These are phyloP conservation scores for Mrakia blollopis DNA, from an alignment of 768 basidiomycete species.

Conservation along the genomic window DNA sequence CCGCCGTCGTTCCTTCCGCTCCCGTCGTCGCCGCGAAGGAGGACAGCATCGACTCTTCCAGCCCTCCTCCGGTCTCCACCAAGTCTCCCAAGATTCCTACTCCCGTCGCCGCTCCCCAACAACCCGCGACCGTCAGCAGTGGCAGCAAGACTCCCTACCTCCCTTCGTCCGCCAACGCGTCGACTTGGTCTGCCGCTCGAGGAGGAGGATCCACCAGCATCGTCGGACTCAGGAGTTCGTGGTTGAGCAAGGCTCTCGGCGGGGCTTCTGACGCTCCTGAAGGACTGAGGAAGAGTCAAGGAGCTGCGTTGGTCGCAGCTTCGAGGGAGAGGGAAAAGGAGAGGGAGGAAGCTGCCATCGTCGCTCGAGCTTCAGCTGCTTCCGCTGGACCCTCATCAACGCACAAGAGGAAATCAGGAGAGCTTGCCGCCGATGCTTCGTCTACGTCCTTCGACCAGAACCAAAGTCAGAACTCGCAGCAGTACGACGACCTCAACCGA, in stretches of 20 bases:
- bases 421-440: background rate
- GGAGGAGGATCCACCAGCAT: background rate
- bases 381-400: background rate
- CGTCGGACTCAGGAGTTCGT: constrained; percentile 11
- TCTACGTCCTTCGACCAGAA: background rate
- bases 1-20: background rate
- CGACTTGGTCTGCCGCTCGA: constrained; percentile 6
- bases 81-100: background rate
- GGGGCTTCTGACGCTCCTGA: background rate
- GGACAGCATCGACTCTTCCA: constrained; percentile 9
- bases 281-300: constrained; percentile 17
- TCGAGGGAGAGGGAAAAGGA: constrained; percentile 24
- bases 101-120: background rate
- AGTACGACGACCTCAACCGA: background rate
- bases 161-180: background rate
- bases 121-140: background rate
- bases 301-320: constrained; percentile 19
- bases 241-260: constrained; percentile 24
- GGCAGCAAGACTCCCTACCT: background rate
- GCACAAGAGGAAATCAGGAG: constrained; percentile 23
- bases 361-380: background rate
- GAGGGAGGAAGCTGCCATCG: constrained; percentile 7
- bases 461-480: background rate
- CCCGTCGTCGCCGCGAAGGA: background rate
- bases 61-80: background rate